phyloP scores from a whole-genome alignment of 495 filamentous ascomycete genomes.

The Penicillium tannophilum region DNA sequence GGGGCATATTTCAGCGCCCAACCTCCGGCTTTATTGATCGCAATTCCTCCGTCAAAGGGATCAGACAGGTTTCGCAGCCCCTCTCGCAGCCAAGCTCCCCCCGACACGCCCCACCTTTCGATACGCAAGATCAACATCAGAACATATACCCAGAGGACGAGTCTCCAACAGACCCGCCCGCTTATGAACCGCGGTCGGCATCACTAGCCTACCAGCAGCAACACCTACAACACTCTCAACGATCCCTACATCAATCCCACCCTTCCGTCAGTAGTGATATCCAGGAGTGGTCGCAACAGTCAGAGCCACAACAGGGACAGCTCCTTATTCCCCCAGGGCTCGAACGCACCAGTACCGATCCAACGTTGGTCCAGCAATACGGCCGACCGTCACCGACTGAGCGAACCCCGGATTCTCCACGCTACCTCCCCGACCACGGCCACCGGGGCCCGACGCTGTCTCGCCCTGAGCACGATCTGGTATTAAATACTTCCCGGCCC shows the following conservation, averaged over 20 bases:
- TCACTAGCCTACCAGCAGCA: constrained; percentile 26
- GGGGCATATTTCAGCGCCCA: constrained; percentile 22
- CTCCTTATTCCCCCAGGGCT: constrained; percentile 20
- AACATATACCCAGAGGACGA: constrained; percentile 16
- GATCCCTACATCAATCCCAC: constrained; percentile 14
- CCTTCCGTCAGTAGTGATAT: constrained; percentile 7
- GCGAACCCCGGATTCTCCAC: constrained; percentile 22
- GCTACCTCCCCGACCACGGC: constrained; percentile 24
- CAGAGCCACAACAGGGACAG: constrained; percentile 7
- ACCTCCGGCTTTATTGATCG: constrained; percentile 28
- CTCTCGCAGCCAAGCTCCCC: constrained; percentile 31
- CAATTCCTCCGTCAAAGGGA: constrained; percentile 25
- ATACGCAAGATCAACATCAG: constrained; percentile 24
- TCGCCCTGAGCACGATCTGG: constrained; percentile 25
- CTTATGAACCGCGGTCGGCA: constrained; percentile 18
- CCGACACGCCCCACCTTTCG: constrained; percentile 15
- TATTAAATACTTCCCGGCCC: constrained; percentile 41
- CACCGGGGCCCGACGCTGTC: constrained; percentile 16
- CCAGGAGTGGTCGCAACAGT: constrained; percentile 2
- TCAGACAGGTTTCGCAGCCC: constrained; percentile 22
- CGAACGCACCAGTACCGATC: constrained; percentile 36
- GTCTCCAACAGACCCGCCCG: constrained; percentile 10
- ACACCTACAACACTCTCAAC: constrained; percentile 12
- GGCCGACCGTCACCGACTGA: constrained; percentile 50
- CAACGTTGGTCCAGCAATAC: constrained; percentile 41